Base-by-base conservation (phyloP, 768 basidiomycete genomes). In the Suillus lakei region DNA sequence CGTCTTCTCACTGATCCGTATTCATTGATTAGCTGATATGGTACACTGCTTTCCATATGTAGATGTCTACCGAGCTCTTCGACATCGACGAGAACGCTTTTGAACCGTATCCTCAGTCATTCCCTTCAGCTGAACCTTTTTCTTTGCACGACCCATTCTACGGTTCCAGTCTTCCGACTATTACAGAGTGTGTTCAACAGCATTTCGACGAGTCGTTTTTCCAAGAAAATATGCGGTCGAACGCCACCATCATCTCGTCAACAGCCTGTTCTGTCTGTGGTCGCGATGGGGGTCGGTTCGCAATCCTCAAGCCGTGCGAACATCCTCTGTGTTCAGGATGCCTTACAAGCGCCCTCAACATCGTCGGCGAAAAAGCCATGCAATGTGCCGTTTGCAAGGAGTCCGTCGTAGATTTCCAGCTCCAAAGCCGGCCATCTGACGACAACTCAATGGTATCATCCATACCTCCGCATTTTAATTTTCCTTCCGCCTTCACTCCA, bases 321-420 rank as follows among this genome's bases (percentile, higher is more conserved):
- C 93, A 95, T 74, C 83, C 89, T 1, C 80, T 95, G 2, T 95
- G 93, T 73, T 91, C 92, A 3, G 84, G 84, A 12, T 95, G 93
- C 72, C 82, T 95, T 63, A 95, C 93, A 1, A 93, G 92, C 60
- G 91, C 92, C 9, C 81, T 95, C 60, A 95, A 95, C 69, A 95
- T 95, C 60, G 93, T 94, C 21, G 93, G 93, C 8, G 93, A 95
- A 76, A 95, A 94, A 73, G 90, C 91, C 64, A 92, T 95, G 86
- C 86, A 89, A 65, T 95, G 93, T 67, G 89, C 91, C 21, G 89
- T 92, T 36, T 95, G 93, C 78, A 89, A 88, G 70, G 76, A 75
- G 46, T 84, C 86, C 39, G 92, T 95, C 26, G 82, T 80, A 36
- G 88, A 91, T 72, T 95, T 95, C 74, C 84, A 85, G 53, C 77